These are phyloP conservation scores for Ophiobolus disseminans DNA, from an alignment of 2,329 filamentous ascomycete species.

Conservation along the genomic window DNA sequence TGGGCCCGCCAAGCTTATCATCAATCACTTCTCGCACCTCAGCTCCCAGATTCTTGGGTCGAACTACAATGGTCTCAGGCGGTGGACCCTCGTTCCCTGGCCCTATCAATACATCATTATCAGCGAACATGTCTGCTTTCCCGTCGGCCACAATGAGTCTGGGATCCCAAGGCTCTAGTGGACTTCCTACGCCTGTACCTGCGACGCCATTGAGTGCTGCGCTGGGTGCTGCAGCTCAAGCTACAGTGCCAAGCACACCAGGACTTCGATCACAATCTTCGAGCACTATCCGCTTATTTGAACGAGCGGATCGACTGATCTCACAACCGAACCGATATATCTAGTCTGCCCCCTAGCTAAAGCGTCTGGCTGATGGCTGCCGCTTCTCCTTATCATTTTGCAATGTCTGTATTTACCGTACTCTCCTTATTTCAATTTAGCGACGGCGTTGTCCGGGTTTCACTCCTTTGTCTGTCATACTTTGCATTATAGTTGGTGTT, in stretches of 20 bases:
- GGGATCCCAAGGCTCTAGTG: conserved; percentile 42
- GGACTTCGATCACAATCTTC: conserved; percentile 32
- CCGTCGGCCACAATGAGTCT: conserved; percentile 35
- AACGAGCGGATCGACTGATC: conserved; percentile 44
- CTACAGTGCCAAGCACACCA: conserved; percentile 75
- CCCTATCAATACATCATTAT: conserved; percentile 47
- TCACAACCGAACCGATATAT: conserved; percentile 40
- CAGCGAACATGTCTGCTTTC: conserved; percentile 37
- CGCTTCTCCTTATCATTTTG: neutral
- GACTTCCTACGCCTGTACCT: conserved; percentile 67
- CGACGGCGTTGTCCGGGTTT: conserved; percentile 25
- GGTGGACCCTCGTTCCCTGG: conserved; percentile 40
- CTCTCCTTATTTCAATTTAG: conserved; percentile 12
- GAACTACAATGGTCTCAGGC: conserved; percentile 32
- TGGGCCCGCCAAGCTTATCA: conserved; percentile 42
- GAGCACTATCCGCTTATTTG: conserved; percentile 44
- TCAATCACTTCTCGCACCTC: conserved; percentile 46
- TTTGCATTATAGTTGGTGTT: conserved; percentile 6
- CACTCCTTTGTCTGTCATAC: conserved; percentile 6
- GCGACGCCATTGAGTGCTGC: conserved; percentile 91
- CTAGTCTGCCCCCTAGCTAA: conserved; percentile 10
- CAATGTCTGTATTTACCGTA: conserved; percentile 1
- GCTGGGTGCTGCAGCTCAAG: conserved; percentile 86
- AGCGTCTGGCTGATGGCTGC: too few relatives aligned
- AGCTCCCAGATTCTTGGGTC: conserved; percentile 39